phyloP scores from a whole-genome alignment of 108 stramenopile species.

The Pseudonitzschia pungens region DNA sequence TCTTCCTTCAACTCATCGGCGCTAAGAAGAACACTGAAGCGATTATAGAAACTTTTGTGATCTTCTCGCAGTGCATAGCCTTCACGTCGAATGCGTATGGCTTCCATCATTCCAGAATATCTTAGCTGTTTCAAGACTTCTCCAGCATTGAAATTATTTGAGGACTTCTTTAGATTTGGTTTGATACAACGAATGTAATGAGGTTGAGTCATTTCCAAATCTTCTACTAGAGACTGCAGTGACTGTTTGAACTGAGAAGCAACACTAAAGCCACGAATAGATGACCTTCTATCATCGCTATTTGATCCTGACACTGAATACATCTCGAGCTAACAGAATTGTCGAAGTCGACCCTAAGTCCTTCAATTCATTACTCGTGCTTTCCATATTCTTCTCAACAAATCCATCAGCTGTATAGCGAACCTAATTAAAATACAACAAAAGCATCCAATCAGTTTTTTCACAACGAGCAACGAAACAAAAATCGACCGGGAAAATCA shows the following conservation, averaged over 20 bases:
- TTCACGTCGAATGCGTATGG: slow-evolving; percentile 93
- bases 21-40: slow-evolving; percentile 77
- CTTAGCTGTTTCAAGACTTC: slow-evolving; percentile 89
- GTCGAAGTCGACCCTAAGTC: slow-evolving; percentile 66
- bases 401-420: slow-evolving; percentile 87
- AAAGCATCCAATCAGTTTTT: background rate
- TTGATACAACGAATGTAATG: slow-evolving; percentile 94
- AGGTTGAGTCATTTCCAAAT: slow-evolving; percentile 83
- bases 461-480: background rate
- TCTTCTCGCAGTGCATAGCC: slow-evolving; percentile 90
- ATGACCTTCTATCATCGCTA: slow-evolving; percentile 47
- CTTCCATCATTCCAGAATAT: slow-evolving; percentile 99
- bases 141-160: slow-evolving; percentile 67
- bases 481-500: background rate
- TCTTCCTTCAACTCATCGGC: slow-evolving; percentile 54
- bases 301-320: slow-evolving; percentile 39
- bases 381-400: slow-evolving; percentile 93
- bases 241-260: slow-evolving; percentile 87
- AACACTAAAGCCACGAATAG: slow-evolving; percentile 84
- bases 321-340: slow-evolving; percentile 42
- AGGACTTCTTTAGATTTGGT: slow-evolving; percentile 78
- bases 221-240: slow-evolving; percentile 73
- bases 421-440: slow-evolving; percentile 30
- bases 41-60: slow-evolving; percentile 81
- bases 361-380: slow-evolving; percentile 83